Base-by-base conservation (phyloP, 768 basidiomycete species). In the Krasilnikovozyma curviuscula region DNA sequence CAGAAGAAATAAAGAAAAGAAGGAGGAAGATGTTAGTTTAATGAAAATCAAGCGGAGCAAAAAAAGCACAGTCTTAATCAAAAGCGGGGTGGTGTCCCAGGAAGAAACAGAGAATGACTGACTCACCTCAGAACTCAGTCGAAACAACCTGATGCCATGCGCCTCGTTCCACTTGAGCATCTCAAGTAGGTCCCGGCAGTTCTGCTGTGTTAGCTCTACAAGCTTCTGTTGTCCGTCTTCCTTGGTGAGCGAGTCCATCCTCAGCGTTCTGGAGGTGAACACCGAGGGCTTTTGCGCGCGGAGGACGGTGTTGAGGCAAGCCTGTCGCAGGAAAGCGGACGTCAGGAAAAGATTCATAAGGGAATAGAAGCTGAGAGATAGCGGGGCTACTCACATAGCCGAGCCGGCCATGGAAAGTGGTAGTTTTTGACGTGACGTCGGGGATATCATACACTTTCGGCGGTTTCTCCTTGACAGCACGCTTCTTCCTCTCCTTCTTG, bases 141-240 rank as follows among this genome's bases (percentile, higher is more conserved):
- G 32, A 37, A 52, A 52, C 8, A 52, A 35, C 14, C 23, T 34
- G 28, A 52, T 52, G 28, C 44, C 33, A 64, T 91, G 83, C 40
- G 73, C 71, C 61, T 85, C 86, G 59, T 91, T 93, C 88, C 88
- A 93, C 65, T 83, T 71, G 37, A 88, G 81, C 44, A 88, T 72
- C 31, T 71, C 73, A 21, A 73, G 57, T 29, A 86, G 67, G 59
- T 88, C 84, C 57, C 73, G 66, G 1, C 73, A 69, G 55, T 93
- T 93, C 63, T 75, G 75, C 31, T 71, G 67, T 3, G 81, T 86
- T 0, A 91, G 65, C 23, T 82, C 78, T 59, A 83, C 83, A n/a
- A 78, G 77, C 65, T 75, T 79, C 5, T 83, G 78, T 28, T 80
- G 68, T 0, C 84, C 84, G 49, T 81, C 77, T 59, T 84, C 81